phyloP scores from a whole-genome alignment of 2,329 filamentous ascomycete genomes.

The Colletotrichum shisoi region DNA sequence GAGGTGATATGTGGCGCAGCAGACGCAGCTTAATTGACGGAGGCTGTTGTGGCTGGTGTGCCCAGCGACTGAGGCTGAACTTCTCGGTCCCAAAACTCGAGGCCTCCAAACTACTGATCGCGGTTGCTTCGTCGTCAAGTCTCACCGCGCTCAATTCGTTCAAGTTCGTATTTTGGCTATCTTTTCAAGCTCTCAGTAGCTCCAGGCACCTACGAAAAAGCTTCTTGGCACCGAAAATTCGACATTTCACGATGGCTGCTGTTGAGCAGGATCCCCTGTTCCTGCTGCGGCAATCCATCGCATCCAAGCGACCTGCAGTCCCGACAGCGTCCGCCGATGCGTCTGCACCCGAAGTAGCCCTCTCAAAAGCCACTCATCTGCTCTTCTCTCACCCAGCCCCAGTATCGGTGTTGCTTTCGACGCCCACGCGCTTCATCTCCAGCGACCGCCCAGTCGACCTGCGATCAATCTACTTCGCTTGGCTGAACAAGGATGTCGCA shows the following conservation, averaged over 20 bases:
- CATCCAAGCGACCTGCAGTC: conserved; percentile 71
- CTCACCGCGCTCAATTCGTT: conserved; percentile 16
- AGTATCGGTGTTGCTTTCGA: conserved; percentile 72
- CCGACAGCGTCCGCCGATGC: conserved; percentile 76
- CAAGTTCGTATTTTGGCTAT: not conserved
- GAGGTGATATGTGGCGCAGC: conserved; percentile 7
- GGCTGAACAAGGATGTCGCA: conserved; percentile 88
- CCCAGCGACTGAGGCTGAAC: conserved; percentile 16
- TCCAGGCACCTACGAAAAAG: not conserved
- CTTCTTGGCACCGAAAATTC: not conserved
- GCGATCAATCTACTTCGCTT: conserved; percentile 95
- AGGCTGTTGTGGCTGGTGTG: not conserved
- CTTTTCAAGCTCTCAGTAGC: not conserved
- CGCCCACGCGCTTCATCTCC: conserved; percentile 87
- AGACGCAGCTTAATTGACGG: not conserved
- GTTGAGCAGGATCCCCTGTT: conserved; percentile 78
- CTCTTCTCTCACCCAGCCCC: conserved; percentile 71
- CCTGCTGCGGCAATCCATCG: conserved; percentile 84
- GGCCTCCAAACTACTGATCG: conserved; percentile 7
- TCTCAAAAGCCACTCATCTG: conserved; percentile 80
- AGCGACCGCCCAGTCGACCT: conserved; percentile 78
- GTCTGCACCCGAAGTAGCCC: conserved; percentile 66
- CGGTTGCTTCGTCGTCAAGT: conserved; percentile 4
- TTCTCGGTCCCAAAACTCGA: conserved; percentile 33
- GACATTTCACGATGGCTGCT: conserved; percentile 60